Conservation (phyloP, 768 basidiomycete genomes). For the Podaxis pistillaris region DNA sequence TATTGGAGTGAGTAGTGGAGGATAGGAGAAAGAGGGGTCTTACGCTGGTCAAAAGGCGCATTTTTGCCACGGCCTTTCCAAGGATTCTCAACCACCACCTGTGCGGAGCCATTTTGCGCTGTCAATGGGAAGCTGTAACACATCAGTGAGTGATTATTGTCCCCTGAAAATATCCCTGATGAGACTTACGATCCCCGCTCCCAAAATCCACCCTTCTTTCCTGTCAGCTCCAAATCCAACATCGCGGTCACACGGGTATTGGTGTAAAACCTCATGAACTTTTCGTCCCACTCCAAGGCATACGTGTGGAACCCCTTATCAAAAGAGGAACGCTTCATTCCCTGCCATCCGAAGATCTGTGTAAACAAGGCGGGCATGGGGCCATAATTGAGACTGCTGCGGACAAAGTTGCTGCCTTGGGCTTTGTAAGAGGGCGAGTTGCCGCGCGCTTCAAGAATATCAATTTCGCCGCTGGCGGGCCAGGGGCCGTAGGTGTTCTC, state of each 20-base stretch:
- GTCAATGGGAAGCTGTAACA: slow-evolving; percentile 57
- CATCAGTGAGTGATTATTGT: too few species aligned
- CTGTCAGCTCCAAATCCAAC: slow-evolving; percentile 53
- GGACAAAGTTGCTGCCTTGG: slow-evolving; percentile 58
- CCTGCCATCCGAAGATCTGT: slow-evolving; percentile 66
- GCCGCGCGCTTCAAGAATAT: slow-evolving; percentile 60
- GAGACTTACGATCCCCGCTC: slow-evolving; percentile 41
- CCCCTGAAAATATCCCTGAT: not conserved
- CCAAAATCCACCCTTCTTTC: slow-evolving; percentile 48
- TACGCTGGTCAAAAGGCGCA: slow-evolving; percentile 82
- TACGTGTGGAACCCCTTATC: slow-evolving; percentile 66
- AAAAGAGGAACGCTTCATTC: slow-evolving; percentile 39
- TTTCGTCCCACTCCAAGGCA: slow-evolving; percentile 71
- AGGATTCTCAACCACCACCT: slow-evolving; percentile 58
- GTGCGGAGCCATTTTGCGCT: slow-evolving; percentile 54
- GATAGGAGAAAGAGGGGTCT: slow-evolving; percentile 21
- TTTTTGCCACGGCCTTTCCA: slow-evolving; percentile 57
- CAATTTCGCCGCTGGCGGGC: slow-evolving; percentile 58
- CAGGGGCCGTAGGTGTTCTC: slow-evolving; percentile 61
- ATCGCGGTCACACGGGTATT: slow-evolving; percentile 67
- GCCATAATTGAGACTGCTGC: slow-evolving; percentile 71
- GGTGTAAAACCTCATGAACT: slow-evolving; percentile 73
- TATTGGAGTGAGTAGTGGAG: slow-evolving; percentile 20
- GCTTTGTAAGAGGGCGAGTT: slow-evolving; percentile 52
- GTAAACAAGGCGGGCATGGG: slow-evolving; percentile 40